Evolutionary conservation across 1,139 yeast species (phyloP).

Genomic region (Taiozyma sp.): DNA sequence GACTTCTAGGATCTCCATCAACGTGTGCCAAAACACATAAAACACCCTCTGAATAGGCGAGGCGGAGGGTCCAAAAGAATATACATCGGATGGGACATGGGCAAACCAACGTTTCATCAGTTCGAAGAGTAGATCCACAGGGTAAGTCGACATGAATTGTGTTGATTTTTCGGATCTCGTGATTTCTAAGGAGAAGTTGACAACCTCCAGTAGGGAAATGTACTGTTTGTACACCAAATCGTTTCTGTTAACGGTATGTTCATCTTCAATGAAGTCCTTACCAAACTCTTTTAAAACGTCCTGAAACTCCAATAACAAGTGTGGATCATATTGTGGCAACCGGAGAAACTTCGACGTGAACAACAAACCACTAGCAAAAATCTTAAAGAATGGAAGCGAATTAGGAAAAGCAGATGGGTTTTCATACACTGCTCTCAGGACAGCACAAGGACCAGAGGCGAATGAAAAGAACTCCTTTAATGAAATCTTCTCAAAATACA

Average conservation of each 20-base stretch:
- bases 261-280: constrained; percentile 6
- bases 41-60: constrained; percentile 11
- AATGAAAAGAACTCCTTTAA: constrained; percentile 16
- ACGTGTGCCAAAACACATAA: constrained; percentile 15
- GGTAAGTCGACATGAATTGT: constrained; percentile 13
- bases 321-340: constrained; percentile 17
- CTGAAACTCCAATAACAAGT: constrained; percentile 13
- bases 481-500: constrained; percentile 6
- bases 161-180: constrained; percentile 9
- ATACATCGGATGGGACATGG: constrained; percentile 14
- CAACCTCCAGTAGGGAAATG: constrained; percentile 5
- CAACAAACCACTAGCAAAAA: constrained; percentile 14
- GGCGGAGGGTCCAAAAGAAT: constrained; percentile 9
- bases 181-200: constrained; percentile 5
- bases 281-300: constrained; percentile 17
- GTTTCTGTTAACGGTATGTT: constrained; percentile 8
- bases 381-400: constrained; percentile 6
- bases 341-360: constrained; percentile 15
- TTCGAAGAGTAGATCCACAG: constrained; percentile 14
- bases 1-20: constrained; percentile 13
- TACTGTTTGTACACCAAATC: constrained; percentile 8
- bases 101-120: constrained; percentile 14
- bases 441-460: constrained; percentile 17
- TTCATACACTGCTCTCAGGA: constrained; percentile 12
- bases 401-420: constrained; percentile 13